phyloP scores from a whole-genome alignment of 139 green algal genomes.

The Zygnema circumcarinatum region DNA sequence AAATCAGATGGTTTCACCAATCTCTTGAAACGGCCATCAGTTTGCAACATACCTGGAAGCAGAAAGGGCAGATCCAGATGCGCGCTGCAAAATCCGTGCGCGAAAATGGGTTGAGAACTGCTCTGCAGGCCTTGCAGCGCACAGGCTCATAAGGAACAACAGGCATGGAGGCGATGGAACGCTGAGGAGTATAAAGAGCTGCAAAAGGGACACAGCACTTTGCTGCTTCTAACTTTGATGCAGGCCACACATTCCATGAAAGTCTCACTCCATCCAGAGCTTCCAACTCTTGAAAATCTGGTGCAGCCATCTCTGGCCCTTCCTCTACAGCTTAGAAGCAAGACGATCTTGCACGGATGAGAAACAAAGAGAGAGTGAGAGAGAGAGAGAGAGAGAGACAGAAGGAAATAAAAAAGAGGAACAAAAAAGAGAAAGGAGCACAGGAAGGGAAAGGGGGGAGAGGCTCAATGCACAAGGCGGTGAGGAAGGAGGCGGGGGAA shows the following conservation, averaged over 20 bases:
- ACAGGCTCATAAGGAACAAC: conserved; percentile 92
- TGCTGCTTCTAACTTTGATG: conserved; percentile 82
- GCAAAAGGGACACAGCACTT: conserved; percentile 96
- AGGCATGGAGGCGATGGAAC: conserved; percentile 61
- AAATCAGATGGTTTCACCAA: not conserved
- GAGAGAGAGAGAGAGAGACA: not conserved
- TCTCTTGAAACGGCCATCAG: no score
- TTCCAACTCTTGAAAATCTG: conserved; percentile 74
- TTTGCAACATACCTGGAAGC: conserved; percentile 66
- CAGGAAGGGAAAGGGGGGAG: no score
- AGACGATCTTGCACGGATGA: no score
- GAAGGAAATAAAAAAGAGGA: not conserved
- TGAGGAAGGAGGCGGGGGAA: no score
- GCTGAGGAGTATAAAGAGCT: conserved; percentile 89
- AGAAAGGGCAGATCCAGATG: conserved; percentile 97
- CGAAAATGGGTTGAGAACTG: conserved; percentile 93
- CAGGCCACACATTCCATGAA: conserved; percentile 96
- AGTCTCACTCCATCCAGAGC: conserved; percentile 82
- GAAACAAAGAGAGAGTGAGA: not conserved
- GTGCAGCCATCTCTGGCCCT: conserved; percentile 21
- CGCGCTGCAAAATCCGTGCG: conserved; percentile 87
- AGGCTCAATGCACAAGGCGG: no score
- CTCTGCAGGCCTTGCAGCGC: conserved; percentile 89
- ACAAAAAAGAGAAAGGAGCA: not conserved
- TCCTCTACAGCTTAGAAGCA: not conserved